phyloP scores from a whole-genome alignment of 768 basidiomycete species.

The Fomitopsis serialis region DNA sequence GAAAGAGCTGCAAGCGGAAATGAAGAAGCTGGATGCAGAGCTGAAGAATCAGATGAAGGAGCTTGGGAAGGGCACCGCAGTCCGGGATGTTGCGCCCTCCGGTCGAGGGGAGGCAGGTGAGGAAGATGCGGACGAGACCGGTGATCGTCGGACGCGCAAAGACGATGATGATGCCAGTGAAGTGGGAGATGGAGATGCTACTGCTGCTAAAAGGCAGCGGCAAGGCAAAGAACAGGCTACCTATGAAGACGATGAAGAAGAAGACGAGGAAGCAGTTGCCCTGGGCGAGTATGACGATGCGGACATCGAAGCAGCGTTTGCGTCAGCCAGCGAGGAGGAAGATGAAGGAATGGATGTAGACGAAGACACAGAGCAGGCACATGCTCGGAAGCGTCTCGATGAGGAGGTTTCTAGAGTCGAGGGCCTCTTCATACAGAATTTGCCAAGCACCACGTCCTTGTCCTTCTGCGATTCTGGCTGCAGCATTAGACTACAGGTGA shows the following conservation, averaged over 20 bases:
- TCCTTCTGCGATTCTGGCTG: constrained; percentile 61
- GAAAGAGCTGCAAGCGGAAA: constrained; percentile 80
- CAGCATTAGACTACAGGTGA: constrained; percentile 79
- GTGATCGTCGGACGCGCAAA: constrained; percentile 34
- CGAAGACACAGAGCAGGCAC: constrained; percentile 18
- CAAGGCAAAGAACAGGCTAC: constrained; percentile 71
- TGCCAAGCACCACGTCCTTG: constrained; percentile 70
- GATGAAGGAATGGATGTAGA: constrained; percentile 31
- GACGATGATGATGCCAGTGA: constrained; percentile 69
- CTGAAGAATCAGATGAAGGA: constrained; percentile 73
- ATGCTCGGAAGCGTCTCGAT: constrained; percentile 25
- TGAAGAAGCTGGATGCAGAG: constrained; percentile 80
- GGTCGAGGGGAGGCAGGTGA: constrained; percentile 47
- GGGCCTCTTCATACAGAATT: constrained; percentile 47
- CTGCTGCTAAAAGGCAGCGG: constrained; percentile 66
- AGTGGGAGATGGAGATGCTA: constrained; percentile 77
- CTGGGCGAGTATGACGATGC: constrained; percentile 46
- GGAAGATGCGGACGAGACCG: constrained; percentile 49
- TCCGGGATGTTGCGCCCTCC: constrained; percentile 35
- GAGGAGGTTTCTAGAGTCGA: constrained; percentile 40
- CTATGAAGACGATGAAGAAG: constrained; percentile 65
- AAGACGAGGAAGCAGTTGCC: constrained; percentile 44
- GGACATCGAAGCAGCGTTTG: constrained; percentile 59
- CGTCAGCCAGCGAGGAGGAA: constrained; percentile 33
- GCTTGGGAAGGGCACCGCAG: constrained; percentile 73